A percentile compares a stretch with the other conserved stretches of the same genome.
phyloP scores from a whole-genome alignment of 306 rosid species.

The Chamaecrista fasciculata region DNA sequence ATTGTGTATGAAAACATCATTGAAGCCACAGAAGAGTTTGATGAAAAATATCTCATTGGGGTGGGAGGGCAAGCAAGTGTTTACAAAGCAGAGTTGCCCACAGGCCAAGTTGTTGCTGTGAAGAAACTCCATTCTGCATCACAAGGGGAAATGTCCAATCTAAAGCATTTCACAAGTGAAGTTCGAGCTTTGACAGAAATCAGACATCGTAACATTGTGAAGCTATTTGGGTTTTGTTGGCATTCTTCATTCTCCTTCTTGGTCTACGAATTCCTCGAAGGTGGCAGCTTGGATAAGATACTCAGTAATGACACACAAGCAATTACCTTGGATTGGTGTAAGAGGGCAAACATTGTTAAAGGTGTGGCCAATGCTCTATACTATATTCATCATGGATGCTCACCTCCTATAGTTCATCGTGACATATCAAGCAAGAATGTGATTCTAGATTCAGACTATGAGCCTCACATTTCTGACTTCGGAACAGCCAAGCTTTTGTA shows the following conservation, averaged over 20 bases:
- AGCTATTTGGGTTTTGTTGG: too few relatives aligned
- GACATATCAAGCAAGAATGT: constrained; percentile 26
- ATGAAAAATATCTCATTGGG: not conserved
- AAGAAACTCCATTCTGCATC: not conserved
- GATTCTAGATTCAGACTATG: constrained; percentile 8
- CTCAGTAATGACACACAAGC: constrained; percentile 6
- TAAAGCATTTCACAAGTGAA: not conserved
- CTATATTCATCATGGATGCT: constrained; percentile 15
- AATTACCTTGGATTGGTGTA: constrained; percentile 17
- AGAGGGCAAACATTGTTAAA: too few relatives aligned
- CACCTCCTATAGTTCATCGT: too few relatives aligned
- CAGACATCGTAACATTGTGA: too few relatives aligned
- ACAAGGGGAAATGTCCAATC: not conserved
- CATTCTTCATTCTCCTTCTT: not conserved
- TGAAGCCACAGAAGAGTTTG: not conserved
- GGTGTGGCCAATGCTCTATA: constrained; percentile 6
- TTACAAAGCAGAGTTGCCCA: not conserved
- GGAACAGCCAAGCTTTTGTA: not conserved
- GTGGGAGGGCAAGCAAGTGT: not conserved
- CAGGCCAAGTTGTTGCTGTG: constrained; percentile 1
- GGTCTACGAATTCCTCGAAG: too few relatives aligned
- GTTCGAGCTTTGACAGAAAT: too few relatives aligned
- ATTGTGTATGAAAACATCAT: not conserved
- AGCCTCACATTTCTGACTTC: constrained; percentile 6
- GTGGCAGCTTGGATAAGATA: constrained; percentile 14